Percentiles rank a stretch among this genome's conserved stretches.
These are phyloP conservation scores for Dillenia suffruticosa DNA, from an alignment of 164 flowering plant genomes.

Conservation along the genomic window DNA sequence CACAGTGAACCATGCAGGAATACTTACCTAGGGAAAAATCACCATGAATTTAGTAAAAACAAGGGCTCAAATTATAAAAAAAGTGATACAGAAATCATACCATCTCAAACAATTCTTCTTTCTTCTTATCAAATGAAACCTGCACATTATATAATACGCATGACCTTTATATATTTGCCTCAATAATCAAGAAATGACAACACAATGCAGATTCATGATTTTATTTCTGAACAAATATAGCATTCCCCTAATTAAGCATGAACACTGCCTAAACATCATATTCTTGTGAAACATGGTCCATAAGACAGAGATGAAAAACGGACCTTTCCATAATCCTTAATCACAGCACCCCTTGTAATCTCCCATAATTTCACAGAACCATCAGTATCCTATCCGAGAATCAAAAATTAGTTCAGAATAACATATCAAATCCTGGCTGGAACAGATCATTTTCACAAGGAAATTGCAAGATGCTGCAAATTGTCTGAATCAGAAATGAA, in stretches of 20 bases:
- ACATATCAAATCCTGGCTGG: too few species aligned
- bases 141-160: constrained; percentile 17
- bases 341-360: constrained; percentile 79
- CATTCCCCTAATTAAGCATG: too few species aligned
- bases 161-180: too few species aligned
- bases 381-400: constrained; percentile 58
- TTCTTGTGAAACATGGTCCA: too few species aligned
- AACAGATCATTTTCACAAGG: too few species aligned
- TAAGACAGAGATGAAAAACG: background rate
- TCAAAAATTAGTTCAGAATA: too few species aligned
- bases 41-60: background rate
- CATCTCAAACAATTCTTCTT: constrained; percentile 93
- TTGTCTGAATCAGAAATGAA: too few species aligned
- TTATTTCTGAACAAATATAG: too few species aligned
- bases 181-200: too few species aligned
- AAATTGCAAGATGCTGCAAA: too few species aligned
- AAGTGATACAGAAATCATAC: constrained; percentile 28
- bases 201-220: too few species aligned
- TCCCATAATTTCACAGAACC: constrained; percentile 97
- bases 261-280: too few species aligned
- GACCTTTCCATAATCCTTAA: constrained; percentile 94
- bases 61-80: background rate
- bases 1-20: constrained; percentile 95
- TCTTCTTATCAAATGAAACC: constrained; percentile 92
- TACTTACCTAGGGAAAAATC: constrained; percentile 67